Conservation (phyloP, 163 green algal species). For the Prototheca wickerhamii region DNA sequence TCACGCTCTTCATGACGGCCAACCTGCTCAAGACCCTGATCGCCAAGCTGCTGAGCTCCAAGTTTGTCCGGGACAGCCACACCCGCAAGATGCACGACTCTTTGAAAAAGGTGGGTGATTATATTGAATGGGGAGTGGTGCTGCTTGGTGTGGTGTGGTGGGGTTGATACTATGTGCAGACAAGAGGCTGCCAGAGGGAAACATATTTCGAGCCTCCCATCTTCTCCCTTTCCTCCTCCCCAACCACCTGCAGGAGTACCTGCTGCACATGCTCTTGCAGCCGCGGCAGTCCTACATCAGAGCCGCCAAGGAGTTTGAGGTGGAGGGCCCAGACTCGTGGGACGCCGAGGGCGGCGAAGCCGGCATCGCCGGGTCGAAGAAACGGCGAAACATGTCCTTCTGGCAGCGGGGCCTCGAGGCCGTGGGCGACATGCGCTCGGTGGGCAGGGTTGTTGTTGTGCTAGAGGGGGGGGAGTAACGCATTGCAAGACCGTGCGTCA, state of each 20-base stretch:
- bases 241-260: constrained; percentile 10
- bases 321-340: not conserved
- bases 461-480: too few relatives aligned
- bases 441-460: too few relatives aligned
- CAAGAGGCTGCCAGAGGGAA: too few relatives aligned
- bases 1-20: constrained; percentile 30
- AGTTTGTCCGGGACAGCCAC: constrained; percentile 27
- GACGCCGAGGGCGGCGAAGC: not conserved
- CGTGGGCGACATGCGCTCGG: too few relatives aligned
- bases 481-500: too few relatives aligned
- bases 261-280: constrained; percentile 25
- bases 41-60: constrained; percentile 29
- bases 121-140: too few relatives aligned
- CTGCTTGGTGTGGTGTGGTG: too few relatives aligned
- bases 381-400: too few relatives aligned
- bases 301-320: not conserved
- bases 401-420: too few relatives aligned
- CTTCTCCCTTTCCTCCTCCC: not conserved
- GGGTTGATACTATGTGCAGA: too few relatives aligned
- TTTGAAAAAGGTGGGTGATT: constrained; percentile 18
- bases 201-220: not conserved
- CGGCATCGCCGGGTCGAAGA: not conserved
- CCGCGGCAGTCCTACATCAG: constrained; percentile 6
- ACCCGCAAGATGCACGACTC: constrained; percentile 28
- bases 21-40: constrained; percentile 34